A percentile compares a stretch with the other conserved stretches of the same genome.
Conservation (phyloP, 345 rosid species). For the Ceriops decandra region DNA sequence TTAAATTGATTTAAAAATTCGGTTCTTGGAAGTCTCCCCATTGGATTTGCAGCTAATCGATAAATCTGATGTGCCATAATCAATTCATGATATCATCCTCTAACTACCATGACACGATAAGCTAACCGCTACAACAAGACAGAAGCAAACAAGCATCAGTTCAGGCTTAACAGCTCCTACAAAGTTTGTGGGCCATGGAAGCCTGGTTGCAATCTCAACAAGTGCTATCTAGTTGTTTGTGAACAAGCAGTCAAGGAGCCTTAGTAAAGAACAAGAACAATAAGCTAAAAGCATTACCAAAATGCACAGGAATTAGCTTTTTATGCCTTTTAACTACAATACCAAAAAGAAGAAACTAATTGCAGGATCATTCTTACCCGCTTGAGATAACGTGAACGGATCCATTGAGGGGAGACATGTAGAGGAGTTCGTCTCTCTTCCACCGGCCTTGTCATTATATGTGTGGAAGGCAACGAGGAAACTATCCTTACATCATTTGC, state of each 20-base stretch:
- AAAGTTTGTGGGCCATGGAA: conserved; percentile 13
- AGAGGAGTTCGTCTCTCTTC: conserved; percentile 76
- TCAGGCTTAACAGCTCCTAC: not conserved
- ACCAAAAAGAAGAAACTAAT: too few species aligned
- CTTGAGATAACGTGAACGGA: conserved; percentile 79
- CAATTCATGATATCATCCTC: not conserved
- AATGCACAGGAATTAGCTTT: too few species aligned
- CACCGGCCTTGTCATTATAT: conserved; percentile 79
- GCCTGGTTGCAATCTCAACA: conserved; percentile 5
- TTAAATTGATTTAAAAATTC: too few species aligned
- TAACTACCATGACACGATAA: not conserved
- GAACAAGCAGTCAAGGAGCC: not conserved
- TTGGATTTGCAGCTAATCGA: too few species aligned
- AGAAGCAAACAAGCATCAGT: not conserved
- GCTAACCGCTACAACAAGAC: not conserved
- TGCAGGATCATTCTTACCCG: conserved; percentile 41
- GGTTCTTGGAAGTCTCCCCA: too few species aligned
- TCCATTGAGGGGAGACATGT: conserved; percentile 84
- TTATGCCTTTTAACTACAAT: too few species aligned
- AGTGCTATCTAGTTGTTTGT: not conserved
- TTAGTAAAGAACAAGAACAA: not conserved
- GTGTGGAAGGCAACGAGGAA: conserved; percentile 73
- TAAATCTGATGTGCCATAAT: not conserved
- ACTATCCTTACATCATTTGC: conserved; percentile 78
- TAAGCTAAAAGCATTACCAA: not conserved